phyloP scores from a whole-genome alignment of 352 stramenopile species.

The Phytophthora multivora region DNA sequence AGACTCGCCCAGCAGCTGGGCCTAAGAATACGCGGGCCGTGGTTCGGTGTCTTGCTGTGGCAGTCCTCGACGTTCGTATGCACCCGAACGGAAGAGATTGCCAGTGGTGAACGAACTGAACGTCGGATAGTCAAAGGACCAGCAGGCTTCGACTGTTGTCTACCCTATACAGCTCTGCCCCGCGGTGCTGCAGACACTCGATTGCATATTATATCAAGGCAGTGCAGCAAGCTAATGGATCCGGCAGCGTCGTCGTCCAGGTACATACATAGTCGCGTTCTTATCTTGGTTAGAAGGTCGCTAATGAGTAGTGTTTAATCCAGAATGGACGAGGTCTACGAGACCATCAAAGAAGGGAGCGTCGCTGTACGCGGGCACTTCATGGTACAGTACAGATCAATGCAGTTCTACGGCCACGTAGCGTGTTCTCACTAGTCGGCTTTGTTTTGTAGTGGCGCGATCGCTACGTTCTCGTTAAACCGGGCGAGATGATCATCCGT shows the following conservation, averaged over 20 bases:
- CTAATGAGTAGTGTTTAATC: background rate
- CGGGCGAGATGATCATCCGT: conserved; percentile 53
- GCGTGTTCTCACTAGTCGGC: conserved; percentile 1
- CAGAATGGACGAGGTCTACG: conserved; percentile 29
- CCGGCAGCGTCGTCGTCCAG: conserved; percentile 28
- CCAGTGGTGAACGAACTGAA: conserved; percentile 21
- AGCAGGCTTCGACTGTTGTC: conserved; percentile 6
- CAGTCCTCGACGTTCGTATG: conserved; percentile 11
- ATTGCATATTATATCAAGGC: conserved; percentile 26
- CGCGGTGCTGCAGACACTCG: background rate
- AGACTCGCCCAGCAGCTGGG: conserved; percentile 15
- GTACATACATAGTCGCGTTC: too few relatives aligned
- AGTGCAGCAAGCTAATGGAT: conserved; percentile 20
- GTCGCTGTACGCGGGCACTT: conserved; percentile 68
- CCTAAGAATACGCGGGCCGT: conserved; percentile 34
- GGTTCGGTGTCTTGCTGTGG: conserved; percentile 23
- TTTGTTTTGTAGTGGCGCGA: conserved; percentile 60
- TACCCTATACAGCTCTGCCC: conserved; percentile 13
- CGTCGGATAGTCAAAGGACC: conserved; percentile 20
- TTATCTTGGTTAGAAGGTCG: background rate
- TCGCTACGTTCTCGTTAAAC: conserved; percentile 60
- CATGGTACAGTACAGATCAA: conserved; percentile 40
- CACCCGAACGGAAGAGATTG: conserved; percentile 16
- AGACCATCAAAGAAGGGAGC: conserved; percentile 61
- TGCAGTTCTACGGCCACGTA: background rate